Evolutionary conservation across 306 rosid species (phyloP).

Genomic region (Pterocarpus santalinus): DNA sequence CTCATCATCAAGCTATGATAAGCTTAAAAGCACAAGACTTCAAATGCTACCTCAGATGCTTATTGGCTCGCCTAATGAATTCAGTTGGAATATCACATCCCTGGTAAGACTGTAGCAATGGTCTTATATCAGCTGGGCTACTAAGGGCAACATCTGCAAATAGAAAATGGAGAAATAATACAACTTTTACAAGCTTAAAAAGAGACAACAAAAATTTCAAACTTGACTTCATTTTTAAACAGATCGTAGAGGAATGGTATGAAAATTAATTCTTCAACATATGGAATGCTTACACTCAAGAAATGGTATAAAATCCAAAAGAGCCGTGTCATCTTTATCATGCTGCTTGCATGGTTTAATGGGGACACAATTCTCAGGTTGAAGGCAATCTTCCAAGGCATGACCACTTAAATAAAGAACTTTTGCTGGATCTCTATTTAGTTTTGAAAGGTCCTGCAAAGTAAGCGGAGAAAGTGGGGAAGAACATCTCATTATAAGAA

Average conservation of each 20-base stretch:
- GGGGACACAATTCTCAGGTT: slow-evolving; percentile 80
- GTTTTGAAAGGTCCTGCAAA: slow-evolving; percentile 88
- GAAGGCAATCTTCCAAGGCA: slow-evolving; percentile 86
- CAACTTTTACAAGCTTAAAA: slow-evolving; percentile 34
- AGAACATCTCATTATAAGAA: not conserved
- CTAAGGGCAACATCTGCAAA: slow-evolving; percentile 89
- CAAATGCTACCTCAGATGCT: slow-evolving; percentile 66
- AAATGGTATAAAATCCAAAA: slow-evolving; percentile 93
- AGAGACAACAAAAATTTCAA: slow-evolving; percentile 11
- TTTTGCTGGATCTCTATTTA: slow-evolving; percentile 92
- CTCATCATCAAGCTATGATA: not conserved
- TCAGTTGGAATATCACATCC: slow-evolving; percentile 87
- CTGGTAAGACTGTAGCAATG: slow-evolving; percentile 81
- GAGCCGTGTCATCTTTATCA: slow-evolving; percentile 83
- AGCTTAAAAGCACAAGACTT: too few relatives aligned
- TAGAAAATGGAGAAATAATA: slow-evolving; percentile 32
- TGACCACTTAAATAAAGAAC: slow-evolving; percentile 91
- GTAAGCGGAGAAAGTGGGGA: slow-evolving; percentile 14
- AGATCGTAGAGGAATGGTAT: slow-evolving; percentile 62
- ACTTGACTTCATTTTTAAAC: slow-evolving; percentile 16
- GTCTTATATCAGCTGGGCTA: slow-evolving; percentile 88
- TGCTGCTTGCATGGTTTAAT: slow-evolving; percentile 78
- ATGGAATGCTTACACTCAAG: slow-evolving; percentile 78
- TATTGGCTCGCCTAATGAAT: slow-evolving; percentile 85
- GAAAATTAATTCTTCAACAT: slow-evolving; percentile 44